Percentiles rank a stretch among this genome's conserved stretches.
Evolutionary conservation across 176 grass and related monocot species (phyloP).

Genomic region (Paspalum vaginatum): DNA sequence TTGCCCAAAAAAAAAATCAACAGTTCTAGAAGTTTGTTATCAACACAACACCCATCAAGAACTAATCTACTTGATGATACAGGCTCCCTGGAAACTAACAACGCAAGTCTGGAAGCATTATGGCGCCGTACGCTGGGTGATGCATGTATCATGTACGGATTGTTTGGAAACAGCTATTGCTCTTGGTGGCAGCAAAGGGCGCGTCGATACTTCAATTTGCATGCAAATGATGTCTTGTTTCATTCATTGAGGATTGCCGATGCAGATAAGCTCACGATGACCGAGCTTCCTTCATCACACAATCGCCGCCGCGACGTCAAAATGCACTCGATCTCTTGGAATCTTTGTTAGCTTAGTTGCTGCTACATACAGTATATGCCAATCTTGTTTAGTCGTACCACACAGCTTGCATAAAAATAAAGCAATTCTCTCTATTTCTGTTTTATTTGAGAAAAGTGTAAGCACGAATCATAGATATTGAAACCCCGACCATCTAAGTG

Average conservation of each 20-base stretch:
- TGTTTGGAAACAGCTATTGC: not conserved
- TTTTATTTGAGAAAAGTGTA: too few species aligned
- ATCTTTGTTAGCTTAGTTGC: too few species aligned
- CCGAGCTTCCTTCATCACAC: not conserved
- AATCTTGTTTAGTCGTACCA: too few species aligned
- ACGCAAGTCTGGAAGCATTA: not conserved
- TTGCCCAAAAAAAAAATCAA: not conserved
- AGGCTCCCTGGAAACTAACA: not conserved
- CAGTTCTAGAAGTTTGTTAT: not conserved
- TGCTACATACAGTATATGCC: too few species aligned
- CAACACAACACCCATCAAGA: not conserved
- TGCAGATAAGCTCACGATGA: not conserved
- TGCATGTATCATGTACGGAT: not conserved
- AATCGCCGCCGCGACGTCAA: slow-evolving; percentile 14
- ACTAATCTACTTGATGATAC: too few species aligned
- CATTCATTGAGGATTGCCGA: not conserved
- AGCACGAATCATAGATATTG: too few species aligned
- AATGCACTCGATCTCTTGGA: too few species aligned
- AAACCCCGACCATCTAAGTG: too few species aligned
- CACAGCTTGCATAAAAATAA: too few species aligned
- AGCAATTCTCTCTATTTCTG: too few species aligned
- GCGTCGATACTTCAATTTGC: slow-evolving; percentile 22
- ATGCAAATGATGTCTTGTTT: slow-evolving; percentile 18
- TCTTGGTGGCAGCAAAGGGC: slow-evolving; percentile 17
- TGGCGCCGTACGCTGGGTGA: not conserved